A percentile compares a stretch with the other conserved stretches of the same genome.
phyloP scores from a whole-genome alignment of 306 rosid species.

The Corylus avellana region DNA sequence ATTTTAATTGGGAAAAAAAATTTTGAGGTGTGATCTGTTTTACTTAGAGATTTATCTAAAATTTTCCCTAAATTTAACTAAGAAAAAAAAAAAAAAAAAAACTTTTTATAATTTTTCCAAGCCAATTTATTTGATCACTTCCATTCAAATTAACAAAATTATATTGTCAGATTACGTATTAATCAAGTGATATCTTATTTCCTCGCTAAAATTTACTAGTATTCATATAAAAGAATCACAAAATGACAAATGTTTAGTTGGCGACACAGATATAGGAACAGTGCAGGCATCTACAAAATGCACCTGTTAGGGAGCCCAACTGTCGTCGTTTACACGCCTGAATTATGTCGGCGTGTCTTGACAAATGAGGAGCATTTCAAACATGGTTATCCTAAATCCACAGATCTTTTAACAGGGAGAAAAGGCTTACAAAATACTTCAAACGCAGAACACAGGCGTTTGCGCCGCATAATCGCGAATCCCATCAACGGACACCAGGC shows the following conservation, averaged over 20 bases:
- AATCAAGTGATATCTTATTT: too few species aligned
- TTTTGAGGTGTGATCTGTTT: too few species aligned
- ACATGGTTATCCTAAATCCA: constrained; percentile 19
- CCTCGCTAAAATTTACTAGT: too few species aligned
- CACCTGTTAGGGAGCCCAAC: constrained; percentile 29
- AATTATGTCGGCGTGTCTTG: constrained; percentile 23
- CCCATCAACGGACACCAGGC: constrained; percentile 27
- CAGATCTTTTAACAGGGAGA: constrained; percentile 8
- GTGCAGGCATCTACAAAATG: constrained; percentile 28
- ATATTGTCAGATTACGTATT: too few species aligned
- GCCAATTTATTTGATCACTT: too few species aligned
- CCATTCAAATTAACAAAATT: too few species aligned
- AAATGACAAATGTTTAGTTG: neutral
- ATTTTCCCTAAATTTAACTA: too few species aligned
- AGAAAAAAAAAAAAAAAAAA: too few species aligned
- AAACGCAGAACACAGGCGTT: constrained; percentile 21
- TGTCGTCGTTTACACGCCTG: constrained; percentile 24
- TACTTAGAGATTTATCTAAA: too few species aligned
- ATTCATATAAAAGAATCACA: neutral
- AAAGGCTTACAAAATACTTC: neutral
- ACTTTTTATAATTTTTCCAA: too few species aligned
- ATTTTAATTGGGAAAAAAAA: too few species aligned
- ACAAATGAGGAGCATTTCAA: constrained; percentile 21
- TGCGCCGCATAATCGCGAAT: constrained; percentile 23
- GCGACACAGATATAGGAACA: constrained; percentile 24